Evolutionary conservation across 768 basidiomycete genomes (phyloP).

Genomic region (Suillus cothurnatus): DNA sequence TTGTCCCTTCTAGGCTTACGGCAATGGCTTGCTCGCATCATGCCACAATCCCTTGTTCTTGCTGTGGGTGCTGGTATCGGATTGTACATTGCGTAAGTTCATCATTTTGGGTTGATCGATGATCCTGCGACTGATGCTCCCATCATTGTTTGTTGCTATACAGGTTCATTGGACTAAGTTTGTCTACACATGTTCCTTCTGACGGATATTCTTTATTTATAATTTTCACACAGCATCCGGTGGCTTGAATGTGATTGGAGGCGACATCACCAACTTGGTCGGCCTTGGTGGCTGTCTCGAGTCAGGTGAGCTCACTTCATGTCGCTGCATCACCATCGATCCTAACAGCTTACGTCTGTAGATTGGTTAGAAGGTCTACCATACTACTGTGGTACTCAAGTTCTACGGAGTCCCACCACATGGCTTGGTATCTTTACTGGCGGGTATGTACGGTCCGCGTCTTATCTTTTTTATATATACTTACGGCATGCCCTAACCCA

Average conservation of each 20-base stretch:
- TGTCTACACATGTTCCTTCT: conserved; percentile 16
- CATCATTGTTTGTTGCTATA: conserved; percentile 12
- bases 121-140: conserved; percentile 15
- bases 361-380: conserved; percentile 53
- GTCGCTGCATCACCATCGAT: conserved; percentile 12
- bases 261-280: conserved; percentile 68
- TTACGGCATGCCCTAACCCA: conserved; percentile 25
- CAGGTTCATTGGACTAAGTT: conserved; percentile 78
- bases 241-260: conserved; percentile 78
- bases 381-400: conserved; percentile 61
- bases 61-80: conserved; percentile 89
- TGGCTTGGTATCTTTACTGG: conserved; percentile 90
- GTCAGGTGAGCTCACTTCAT: conserved; percentile 36
- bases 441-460: conserved; percentile 50
- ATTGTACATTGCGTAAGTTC: conserved; percentile 77
- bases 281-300: conserved; percentile 75
- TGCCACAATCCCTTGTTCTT: conserved; percentile 85
- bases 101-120: conserved; percentile 9
- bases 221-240: conserved; percentile 45
- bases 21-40: conserved; percentile 87
- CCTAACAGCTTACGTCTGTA: conserved; percentile 12
- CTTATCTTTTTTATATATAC: conserved; percentile 7
- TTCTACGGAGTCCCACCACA: conserved; percentile 74
- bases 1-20: conserved; percentile 82
- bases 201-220: conserved; percentile 4